These are phyloP conservation scores for Sporothrix humicola DNA, from an alignment of 2,329 filamentous ascomycete genomes.

Conservation along the genomic window DNA sequence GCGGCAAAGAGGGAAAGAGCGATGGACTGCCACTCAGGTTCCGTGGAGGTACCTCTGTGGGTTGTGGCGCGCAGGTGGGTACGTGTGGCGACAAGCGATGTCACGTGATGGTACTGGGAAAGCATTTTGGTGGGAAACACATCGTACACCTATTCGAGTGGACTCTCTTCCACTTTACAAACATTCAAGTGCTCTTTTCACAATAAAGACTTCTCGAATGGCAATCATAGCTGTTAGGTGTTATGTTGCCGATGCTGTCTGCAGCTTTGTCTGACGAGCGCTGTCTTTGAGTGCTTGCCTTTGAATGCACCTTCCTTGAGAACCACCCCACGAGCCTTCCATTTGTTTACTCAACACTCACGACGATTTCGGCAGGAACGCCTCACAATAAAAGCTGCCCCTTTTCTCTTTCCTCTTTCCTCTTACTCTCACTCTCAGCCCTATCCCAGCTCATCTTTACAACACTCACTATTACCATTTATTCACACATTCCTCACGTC, in stretches of 20 bases:
- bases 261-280: too few species aligned
- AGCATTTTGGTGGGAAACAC: background rate
- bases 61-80: slow-evolving; percentile 18
- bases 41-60: slow-evolving; percentile 16
- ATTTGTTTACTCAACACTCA: slow-evolving; percentile 6
- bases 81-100: background rate
- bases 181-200: background rate
- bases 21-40: background rate
- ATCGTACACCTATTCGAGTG: background rate
- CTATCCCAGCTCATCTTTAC: background rate
- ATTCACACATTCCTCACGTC: background rate
- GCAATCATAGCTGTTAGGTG: too few species aligned
- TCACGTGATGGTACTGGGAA: background rate
- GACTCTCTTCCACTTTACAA: background rate
- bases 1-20: background rate
- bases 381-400: background rate
- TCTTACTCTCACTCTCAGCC: background rate
- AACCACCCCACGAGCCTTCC: background rate
- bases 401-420: background rate
- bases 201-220: too few species aligned
- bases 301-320: background rate
- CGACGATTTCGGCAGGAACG: background rate
- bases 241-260: too few species aligned
- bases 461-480: background rate
- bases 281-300: too few species aligned